phyloP scores from a whole-genome alignment of 257 asterid genomes.

The Henckelia pumila region DNA sequence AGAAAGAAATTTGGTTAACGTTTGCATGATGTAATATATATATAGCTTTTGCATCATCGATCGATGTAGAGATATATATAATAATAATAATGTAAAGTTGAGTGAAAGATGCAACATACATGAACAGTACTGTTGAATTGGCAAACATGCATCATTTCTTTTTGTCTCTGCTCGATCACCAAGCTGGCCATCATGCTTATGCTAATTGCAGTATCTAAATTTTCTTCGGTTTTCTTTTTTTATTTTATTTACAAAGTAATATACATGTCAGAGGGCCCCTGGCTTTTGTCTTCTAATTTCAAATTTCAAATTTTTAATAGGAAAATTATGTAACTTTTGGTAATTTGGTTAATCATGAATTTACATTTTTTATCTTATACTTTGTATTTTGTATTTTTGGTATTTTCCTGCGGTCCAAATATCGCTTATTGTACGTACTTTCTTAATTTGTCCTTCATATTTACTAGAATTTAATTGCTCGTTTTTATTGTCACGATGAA shows the following conservation, averaged over 20 bases:
- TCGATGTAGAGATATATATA: not conserved
- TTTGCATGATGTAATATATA: constrained; percentile 36
- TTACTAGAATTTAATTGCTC: too few species aligned
- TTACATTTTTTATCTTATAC: too few species aligned
- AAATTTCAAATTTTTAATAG: too few species aligned
- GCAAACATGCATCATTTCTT: constrained; percentile 66
- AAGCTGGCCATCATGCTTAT: constrained; percentile 43
- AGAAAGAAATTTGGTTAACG: constrained; percentile 11
- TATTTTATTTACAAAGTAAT: not conserved
- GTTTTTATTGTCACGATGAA: too few species aligned
- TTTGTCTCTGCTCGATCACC: constrained; percentile 51
- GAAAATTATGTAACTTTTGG: too few species aligned
- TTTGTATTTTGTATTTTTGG: too few species aligned
- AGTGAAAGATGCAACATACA: constrained; percentile 7
- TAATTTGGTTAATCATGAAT: too few species aligned
- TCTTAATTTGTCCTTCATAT: too few species aligned
- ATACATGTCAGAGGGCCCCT: not conserved
- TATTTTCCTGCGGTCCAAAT: too few species aligned
- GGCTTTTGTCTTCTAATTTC: too few species aligned
- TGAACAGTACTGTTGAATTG: constrained; percentile 28
- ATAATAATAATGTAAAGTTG: not conserved
- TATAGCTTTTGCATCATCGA: constrained; percentile 23
- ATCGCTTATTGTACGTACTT: too few species aligned
- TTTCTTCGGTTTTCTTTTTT: too few species aligned
- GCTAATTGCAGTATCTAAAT: constrained; percentile 21